A percentile compares a stretch with the other conserved stretches of the same genome.
Evolutionary conservation across 352 stramenopile species (phyloP).

Genomic region (Blastocystis sp.): DNA sequence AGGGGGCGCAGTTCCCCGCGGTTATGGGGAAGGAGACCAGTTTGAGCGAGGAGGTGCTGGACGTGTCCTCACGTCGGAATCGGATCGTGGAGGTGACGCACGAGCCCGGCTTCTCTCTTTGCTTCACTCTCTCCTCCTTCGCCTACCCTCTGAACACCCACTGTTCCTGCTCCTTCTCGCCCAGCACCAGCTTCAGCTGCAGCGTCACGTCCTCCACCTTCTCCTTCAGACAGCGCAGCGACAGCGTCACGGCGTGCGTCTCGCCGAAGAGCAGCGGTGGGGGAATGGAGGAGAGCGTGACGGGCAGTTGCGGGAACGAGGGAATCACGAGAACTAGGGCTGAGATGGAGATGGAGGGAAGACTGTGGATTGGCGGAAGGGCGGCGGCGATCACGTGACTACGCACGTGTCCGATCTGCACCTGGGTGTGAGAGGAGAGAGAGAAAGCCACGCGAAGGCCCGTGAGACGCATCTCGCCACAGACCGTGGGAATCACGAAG

Average conservation of each 20-base stretch:
- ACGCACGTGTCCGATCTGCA: not conserved
- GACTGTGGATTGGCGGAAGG: not conserved
- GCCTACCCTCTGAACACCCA: slow-evolving; percentile 15
- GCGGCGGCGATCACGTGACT: not conserved
- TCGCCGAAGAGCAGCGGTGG: not conserved
- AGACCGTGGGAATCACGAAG: slow-evolving; percentile 1
- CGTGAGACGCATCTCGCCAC: not conserved
- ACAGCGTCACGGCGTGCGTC: not conserved
- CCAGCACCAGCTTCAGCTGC: slow-evolving; percentile 17
- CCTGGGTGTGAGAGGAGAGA: not conserved
- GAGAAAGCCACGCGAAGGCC: not conserved
- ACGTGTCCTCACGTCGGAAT: not conserved
- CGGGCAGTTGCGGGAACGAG: slow-evolving; percentile 30
- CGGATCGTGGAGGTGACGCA: slow-evolving; percentile 6
- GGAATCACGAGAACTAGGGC: slow-evolving; percentile 6
- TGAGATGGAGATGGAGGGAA: not conserved
- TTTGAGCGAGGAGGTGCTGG: not conserved
- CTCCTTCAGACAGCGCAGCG: slow-evolving; percentile 31
- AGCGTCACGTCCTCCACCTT: slow-evolving; percentile 10
- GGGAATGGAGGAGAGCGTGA: slow-evolving; percentile 15
- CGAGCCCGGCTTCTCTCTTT: slow-evolving; percentile 34
- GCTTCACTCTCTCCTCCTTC: not conserved
- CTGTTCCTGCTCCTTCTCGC: not conserved
- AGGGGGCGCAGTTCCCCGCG: not conserved
- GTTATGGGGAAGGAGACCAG: slow-evolving; percentile 12